Conservation (phyloP, 768 basidiomycete genomes). For the Leccinum imitatum region DNA sequence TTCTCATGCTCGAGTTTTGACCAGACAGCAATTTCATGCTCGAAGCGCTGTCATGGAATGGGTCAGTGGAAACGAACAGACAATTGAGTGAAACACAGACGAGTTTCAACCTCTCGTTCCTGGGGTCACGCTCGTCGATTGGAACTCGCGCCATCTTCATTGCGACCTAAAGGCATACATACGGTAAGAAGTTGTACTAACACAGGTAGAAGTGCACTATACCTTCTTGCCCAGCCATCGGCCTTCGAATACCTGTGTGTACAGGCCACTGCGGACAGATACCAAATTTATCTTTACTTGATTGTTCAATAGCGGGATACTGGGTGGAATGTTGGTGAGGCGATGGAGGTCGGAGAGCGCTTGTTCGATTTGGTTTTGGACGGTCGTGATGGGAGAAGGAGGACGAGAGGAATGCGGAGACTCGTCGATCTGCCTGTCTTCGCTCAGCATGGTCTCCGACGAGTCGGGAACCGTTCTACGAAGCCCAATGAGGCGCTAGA, state of each 20-base stretch:
- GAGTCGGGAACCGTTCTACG: not conserved
- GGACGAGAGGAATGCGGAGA: conserved; percentile 24
- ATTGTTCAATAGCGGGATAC: conserved; percentile 51
- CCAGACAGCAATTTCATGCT: conserved; percentile 58
- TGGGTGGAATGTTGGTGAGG: conserved; percentile 52
- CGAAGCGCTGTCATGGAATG: conserved; percentile 44
- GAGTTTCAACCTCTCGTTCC: conserved; percentile 40
- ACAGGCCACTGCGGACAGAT: conserved; percentile 50
- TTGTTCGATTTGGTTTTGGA: conserved; percentile 41
- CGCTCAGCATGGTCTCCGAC: conserved; percentile 19
- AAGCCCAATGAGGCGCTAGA: conserved; percentile 27
- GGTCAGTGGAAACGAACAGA: not conserved
- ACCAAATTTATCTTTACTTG: conserved; percentile 42
- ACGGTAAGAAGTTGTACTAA: not conserved
- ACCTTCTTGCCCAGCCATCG: conserved; percentile 56
- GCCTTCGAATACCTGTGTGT: conserved; percentile 56
- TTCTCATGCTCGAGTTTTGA: conserved; percentile 49
- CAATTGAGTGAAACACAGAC: conserved; percentile 9
- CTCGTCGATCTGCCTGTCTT: conserved; percentile 20
- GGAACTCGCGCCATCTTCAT: conserved; percentile 50
- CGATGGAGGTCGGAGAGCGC: conserved; percentile 48
- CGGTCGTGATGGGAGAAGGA: conserved; percentile 25
- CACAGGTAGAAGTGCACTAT: not conserved
- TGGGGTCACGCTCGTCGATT: conserved; percentile 43
- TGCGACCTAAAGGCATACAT: conserved; percentile 43